Evolutionary conservation across 805 yeast species (phyloP), one percentile per base, ranked within the genome.

Genomic region (Soucietia sequanensis): DNA sequence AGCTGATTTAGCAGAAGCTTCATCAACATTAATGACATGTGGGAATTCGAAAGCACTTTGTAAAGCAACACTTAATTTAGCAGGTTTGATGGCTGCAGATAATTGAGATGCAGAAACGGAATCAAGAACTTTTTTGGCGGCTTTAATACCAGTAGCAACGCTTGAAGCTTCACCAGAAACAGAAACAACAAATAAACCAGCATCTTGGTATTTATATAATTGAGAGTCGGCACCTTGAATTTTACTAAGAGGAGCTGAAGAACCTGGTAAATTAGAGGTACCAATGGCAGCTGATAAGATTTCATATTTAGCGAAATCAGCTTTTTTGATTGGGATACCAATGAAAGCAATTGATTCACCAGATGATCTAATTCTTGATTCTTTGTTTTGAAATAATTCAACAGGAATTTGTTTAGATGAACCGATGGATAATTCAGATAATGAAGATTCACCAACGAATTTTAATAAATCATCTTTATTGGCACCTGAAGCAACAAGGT

Each of bases 131-230:
- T 75, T 51, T 61, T 78, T 76, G 48, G 81, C 75, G 52, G 73
- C 65, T 58, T 77, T 75, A 59, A 88, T 77, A 52, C 79, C 76
- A 40, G 70, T 61, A 34, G 84, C 60, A 42, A 83, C 88, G 34
- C 65, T 67, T 23, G 75, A 58, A 40, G 89, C 76, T 46, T 74
- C 67, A 23, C 72, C 56, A 43, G 78, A 56, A 43, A 83, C 81
- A 37, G 78, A 65, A 37, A 88, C 71, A 50, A 83, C 76, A 69
- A 93, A 84, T 54, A 93, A 75, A 38, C 91, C 86, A 41, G 89
- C 86, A 57, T 82, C 89, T 47, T 79, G 70, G 76, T 84, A 89
- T 57, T 76, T 70, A 58, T 71, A 67, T 52, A 84, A 68, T 51
- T 70, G 61, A 44, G 84, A 60, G 51, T 69, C 59, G 43, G 83